Conservation (phyloP, 768 basidiomycete genomes). For the Mycena leptocephala region DNA sequence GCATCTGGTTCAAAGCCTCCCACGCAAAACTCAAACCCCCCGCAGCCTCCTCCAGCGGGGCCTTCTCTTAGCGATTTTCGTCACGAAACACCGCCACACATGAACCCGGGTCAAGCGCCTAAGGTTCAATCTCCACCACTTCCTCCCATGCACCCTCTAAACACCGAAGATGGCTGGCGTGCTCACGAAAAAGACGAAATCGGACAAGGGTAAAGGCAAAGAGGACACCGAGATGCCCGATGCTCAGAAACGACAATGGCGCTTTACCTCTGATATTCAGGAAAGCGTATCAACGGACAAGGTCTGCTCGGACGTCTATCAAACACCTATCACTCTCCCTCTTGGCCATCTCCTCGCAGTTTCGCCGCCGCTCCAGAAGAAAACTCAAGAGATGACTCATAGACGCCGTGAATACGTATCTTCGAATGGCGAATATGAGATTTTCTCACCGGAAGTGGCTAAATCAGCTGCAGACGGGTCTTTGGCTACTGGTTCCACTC, state of each 20-base stretch:
- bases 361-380: neutral
- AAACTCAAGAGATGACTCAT: neutral
- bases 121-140: too few relatives aligned
- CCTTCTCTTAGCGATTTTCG: neutral
- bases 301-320: neutral
- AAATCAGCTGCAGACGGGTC: neutral
- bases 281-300: neutral
- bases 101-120: too few relatives aligned
- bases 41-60: neutral
- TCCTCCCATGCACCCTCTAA: neutral
- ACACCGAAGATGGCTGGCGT: neutral
- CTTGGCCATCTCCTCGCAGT: neutral
- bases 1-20: neutral
- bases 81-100: too few relatives aligned
- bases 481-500: neutral
- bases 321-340: neutral
- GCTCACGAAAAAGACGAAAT: neutral
- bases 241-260: neutral
- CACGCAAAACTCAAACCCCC: neutral
- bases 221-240: neutral
- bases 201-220: neutral
- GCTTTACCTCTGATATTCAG: neutral
- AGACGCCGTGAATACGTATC: neutral
- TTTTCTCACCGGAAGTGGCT: neutral
- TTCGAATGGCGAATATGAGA: neutral